Evolutionary conservation across 441 rosid genomes (phyloP).

Genomic region (Raphanus hybrid): DNA sequence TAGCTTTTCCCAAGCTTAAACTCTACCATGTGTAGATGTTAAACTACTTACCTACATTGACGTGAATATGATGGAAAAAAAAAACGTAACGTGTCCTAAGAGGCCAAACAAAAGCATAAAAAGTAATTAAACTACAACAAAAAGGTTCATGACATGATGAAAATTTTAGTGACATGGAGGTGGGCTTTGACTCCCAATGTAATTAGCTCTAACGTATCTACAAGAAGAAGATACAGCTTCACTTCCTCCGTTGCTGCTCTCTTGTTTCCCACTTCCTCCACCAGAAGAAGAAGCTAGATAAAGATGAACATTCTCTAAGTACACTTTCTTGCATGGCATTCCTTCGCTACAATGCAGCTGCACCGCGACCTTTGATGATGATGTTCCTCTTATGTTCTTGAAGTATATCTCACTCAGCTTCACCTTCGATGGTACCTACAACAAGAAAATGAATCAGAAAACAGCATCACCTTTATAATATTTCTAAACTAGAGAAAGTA

Average conservation of each 20-base stretch:
- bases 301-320: conserved; percentile 48
- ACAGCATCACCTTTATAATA: background rate
- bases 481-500: conserved; percentile 31
- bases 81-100: too few species aligned
- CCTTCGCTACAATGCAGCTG: conserved; percentile 50
- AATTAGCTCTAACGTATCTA: conserved; percentile 43
- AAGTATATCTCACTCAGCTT: conserved; percentile 57
- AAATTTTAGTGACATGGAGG: conserved; percentile 39
- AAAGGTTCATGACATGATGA: background rate
- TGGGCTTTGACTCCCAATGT: conserved; percentile 45
- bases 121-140: too few species aligned
- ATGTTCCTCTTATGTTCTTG: conserved; percentile 63
- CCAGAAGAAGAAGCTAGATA: conserved; percentile 33
- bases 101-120: too few species aligned
- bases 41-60: conserved; percentile 5
- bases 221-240: conserved; percentile 45
- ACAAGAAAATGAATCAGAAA: background rate
- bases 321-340: conserved; percentile 56
- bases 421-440: conserved; percentile 49
- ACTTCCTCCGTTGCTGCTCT: conserved; percentile 27
- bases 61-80: too few species aligned
- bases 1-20: too few species aligned
- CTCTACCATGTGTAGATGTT: background rate
- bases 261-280: conserved; percentile 23
- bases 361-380: conserved; percentile 49